phyloP scores from a whole-genome alignment of 495 filamentous ascomycete species.

The Talaromyces proteolyticus region DNA sequence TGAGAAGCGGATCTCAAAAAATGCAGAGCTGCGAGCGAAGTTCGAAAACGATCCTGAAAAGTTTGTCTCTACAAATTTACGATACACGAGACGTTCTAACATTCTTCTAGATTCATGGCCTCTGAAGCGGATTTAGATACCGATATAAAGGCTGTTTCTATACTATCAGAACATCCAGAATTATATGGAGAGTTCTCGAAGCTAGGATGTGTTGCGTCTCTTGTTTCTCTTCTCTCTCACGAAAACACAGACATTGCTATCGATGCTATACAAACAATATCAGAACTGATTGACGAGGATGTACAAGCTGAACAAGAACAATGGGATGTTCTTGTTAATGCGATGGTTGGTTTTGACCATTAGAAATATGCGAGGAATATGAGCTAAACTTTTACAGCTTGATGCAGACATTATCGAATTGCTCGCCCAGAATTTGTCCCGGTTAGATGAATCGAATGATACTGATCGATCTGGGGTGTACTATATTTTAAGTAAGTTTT shows the following conservation, averaged over 20 bases:
- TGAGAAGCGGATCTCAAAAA: slow-evolving; percentile 86
- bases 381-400: slow-evolving; percentile 37
- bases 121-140: slow-evolving; percentile 91
- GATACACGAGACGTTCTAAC: neutral
- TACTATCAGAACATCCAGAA: slow-evolving; percentile 80
- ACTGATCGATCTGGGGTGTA: slow-evolving; percentile 81
- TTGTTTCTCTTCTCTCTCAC: slow-evolving; percentile 81
- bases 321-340: slow-evolving; percentile 76
- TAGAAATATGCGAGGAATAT: neutral
- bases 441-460: slow-evolving; percentile 76
- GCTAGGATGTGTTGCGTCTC: slow-evolving; percentile 65
- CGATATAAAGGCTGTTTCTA: slow-evolving; percentile 81
- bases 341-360: slow-evolving; percentile 48
- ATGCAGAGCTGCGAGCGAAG: slow-evolving; percentile 86
- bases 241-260: slow-evolving; percentile 98
- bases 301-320: slow-evolving; percentile 77
- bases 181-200: slow-evolving; percentile 80
- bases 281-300: slow-evolving; percentile 92
- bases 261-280: slow-evolving; percentile 82
- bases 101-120: slow-evolving; percentile 55
- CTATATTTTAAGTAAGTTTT: slow-evolving; percentile 57
- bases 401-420: slow-evolving; percentile 80
- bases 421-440: slow-evolving; percentile 74
- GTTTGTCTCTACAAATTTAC: slow-evolving; percentile 41
- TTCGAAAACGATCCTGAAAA: slow-evolving; percentile 80